Evolutionary conservation across 108 stramenopile genomes (phyloP), one percentile per base, ranked within the genome.

Genomic region (Skeletonema costatum): DNA sequence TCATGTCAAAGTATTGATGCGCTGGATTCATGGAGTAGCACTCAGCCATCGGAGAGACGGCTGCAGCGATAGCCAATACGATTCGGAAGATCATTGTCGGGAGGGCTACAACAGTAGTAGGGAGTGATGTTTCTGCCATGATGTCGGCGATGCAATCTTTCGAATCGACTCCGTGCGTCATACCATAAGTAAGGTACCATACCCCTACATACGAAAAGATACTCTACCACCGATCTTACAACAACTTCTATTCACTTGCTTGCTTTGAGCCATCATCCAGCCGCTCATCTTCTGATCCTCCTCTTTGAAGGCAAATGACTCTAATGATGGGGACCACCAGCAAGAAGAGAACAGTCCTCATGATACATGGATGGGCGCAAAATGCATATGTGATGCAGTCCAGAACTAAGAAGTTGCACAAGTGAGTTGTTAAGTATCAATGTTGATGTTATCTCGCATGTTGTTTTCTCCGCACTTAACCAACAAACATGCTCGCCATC

Each of bases 331-430:
- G 3, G 44, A 46, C 16, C 5, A 46, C 14, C 16, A 46, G 44
- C 16, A 46, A 46, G 16, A 56, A 9, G 6, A 32, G 65, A 46
- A 75, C 13, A 44, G 61, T 84, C 33, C 16, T 84, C 11, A 73
- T 84, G 78, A 62, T 87, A 36, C 84, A 85, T 65, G 87, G 87
- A 13, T 87, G 87, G 87, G 84, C 84, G 9, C 87, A 87, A 70
- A 87, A 87, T 66, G 80, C 66, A 33, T 46, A 44, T 62, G 87
- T 87, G 11, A 77, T 87, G 75, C 58, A 70, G 29, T 59, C 74
- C n/a, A 73, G 75, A 38, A 66, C 87, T 1, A 80, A 68, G 60
- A 76, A 70, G 42, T 59, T 85, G 61, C 61, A 82, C 17, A 85
- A 84, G 71, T 83, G 50, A 60, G 77, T 56, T 72, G 11, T 66